Evolutionary conservation across 371 early-diverging fungal species (phyloP).

Genomic region (Catenaria anguillulae): DNA sequence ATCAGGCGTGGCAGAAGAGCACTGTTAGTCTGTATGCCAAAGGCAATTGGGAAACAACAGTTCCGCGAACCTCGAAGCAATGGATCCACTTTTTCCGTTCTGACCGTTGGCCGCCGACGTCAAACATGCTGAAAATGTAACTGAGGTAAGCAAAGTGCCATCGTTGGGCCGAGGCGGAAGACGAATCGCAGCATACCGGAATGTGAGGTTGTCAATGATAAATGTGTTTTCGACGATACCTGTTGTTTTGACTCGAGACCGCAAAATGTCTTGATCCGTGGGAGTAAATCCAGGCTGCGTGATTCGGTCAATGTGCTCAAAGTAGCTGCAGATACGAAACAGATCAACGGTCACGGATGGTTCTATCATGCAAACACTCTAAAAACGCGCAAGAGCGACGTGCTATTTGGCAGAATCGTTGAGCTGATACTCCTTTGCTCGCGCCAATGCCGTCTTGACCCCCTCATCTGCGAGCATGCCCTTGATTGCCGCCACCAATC

Average conservation of each 20-base stretch:
- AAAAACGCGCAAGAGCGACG: conserved; percentile 14
- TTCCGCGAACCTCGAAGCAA: no score
- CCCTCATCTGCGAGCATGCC: conserved; percentile 70
- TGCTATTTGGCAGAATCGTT: conserved; percentile 80
- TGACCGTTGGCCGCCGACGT: conserved; percentile 86
- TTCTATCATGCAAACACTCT: no score
- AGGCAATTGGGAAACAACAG: no score
- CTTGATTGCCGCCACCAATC: conserved; percentile 61
- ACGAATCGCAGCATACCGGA: conserved; percentile 14
- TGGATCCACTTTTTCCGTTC: conserved; percentile 92
- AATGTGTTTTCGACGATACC: conserved; percentile 81
- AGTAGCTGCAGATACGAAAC: conserved; percentile 39
- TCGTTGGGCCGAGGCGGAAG: no score
- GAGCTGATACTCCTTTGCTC: conserved; percentile 80
- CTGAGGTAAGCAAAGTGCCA: conserved; percentile 57
- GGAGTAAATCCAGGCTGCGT: conserved; percentile 60
- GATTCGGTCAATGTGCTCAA: conserved; percentile 80
- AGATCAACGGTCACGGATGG: conserved; percentile 39
- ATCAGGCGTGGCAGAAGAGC: no score
- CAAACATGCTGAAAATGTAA: conserved; percentile 51
- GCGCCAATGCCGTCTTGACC: conserved; percentile 59
- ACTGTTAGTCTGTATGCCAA: no score
- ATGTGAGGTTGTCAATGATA: conserved; percentile 62
- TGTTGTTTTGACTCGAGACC: conserved; percentile 73
- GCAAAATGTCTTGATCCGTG: conserved; percentile 74